Percentiles rank a stretch among this genome's conserved stretches.
These are phyloP conservation scores for Irpex lacteus DNA, from an alignment of 1,284 basidiomycete species.

Conservation along the genomic window DNA sequence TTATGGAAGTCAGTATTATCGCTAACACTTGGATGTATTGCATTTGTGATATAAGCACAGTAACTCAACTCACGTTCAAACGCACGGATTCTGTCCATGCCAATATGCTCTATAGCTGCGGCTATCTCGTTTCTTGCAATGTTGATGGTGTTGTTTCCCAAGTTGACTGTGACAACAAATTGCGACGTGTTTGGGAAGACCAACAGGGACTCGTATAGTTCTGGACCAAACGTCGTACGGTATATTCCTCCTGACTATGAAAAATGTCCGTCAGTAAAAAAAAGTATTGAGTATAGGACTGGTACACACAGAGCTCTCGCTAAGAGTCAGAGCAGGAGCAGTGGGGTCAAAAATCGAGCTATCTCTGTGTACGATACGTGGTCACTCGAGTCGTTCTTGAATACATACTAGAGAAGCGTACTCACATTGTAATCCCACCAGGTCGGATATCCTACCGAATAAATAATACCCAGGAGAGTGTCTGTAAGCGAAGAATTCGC, in stretches of 20 bases:
- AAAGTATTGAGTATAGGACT: neutral
- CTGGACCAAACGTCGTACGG: constrained; percentile 32
- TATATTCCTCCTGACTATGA: constrained; percentile 31
- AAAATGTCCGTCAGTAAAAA: neutral
- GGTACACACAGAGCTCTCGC: constrained; percentile 26
- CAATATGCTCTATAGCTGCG: constrained; percentile 30
- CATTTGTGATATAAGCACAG: neutral
- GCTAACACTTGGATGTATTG: no score
- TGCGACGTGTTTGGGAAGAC: constrained; percentile 30
- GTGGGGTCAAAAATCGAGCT: constrained; percentile 30
- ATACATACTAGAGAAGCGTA: neutral
- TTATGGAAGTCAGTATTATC: neutral
- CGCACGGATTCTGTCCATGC: constrained; percentile 30
- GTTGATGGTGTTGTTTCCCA: constrained; percentile 33
- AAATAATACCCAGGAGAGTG: neutral
- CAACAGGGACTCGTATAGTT: constrained; percentile 28
- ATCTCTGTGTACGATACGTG: constrained; percentile 20
- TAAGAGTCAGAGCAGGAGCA: constrained; percentile 25
- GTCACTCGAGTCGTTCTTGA: neutral
- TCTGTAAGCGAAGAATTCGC: neutral
- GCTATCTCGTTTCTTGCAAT: constrained; percentile 30
- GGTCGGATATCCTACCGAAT: constrained; percentile 26
- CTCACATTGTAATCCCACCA: constrained; percentile 34
- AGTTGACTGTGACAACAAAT: constrained; percentile 32
- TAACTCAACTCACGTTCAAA: constrained; percentile 26